Evolutionary conservation across 495 filamentous ascomycete genomes (phyloP).

Genomic region (Daldinia bambusicola): DNA sequence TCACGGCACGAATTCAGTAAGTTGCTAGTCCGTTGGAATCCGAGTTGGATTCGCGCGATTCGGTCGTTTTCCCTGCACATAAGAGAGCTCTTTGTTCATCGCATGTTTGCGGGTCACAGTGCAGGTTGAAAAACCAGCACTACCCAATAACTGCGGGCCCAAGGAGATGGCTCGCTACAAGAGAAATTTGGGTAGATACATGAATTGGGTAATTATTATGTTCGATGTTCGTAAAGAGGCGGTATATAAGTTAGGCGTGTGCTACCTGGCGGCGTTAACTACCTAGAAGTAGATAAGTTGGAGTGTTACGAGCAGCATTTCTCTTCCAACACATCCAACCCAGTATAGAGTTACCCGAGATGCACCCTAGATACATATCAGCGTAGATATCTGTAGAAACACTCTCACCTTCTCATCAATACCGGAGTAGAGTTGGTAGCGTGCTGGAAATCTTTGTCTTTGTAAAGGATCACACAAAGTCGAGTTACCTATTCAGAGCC

Average conservation of each 20-base stretch:
- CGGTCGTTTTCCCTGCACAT: slow-evolving; percentile 17
- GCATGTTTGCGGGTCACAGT: slow-evolving; percentile 41
- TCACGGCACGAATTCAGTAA: slow-evolving; percentile 40
- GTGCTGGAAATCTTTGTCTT: slow-evolving; percentile 5
- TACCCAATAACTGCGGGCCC: slow-evolving; percentile 14
- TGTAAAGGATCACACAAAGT: not conserved
- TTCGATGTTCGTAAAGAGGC: slow-evolving; percentile 18
- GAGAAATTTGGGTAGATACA: slow-evolving; percentile 14
- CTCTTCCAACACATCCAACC: not conserved
- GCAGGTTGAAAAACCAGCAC: slow-evolving; percentile 4
- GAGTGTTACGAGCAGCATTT: slow-evolving; percentile 30
- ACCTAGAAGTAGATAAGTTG: not conserved
- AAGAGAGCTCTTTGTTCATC: slow-evolving; percentile 22
- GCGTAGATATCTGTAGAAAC: too few species aligned
- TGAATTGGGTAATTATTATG: not conserved
- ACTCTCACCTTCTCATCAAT: not conserved
- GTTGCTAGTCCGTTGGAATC: slow-evolving; percentile 31
- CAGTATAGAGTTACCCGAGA: not conserved
- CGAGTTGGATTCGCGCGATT: slow-evolving; percentile 17
- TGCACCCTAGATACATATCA: not conserved
- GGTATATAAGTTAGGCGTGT: slow-evolving; percentile 21
- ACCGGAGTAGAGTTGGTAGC: not conserved
- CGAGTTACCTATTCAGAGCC: not conserved
- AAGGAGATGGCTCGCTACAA: slow-evolving; percentile 26
- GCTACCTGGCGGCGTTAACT: not conserved